A percentile compares a stretch with the other conserved stretches of the same genome.
Conservation (phyloP, 305 asterid genomes). For the Fraxinus xanthoxyloides region DNA sequence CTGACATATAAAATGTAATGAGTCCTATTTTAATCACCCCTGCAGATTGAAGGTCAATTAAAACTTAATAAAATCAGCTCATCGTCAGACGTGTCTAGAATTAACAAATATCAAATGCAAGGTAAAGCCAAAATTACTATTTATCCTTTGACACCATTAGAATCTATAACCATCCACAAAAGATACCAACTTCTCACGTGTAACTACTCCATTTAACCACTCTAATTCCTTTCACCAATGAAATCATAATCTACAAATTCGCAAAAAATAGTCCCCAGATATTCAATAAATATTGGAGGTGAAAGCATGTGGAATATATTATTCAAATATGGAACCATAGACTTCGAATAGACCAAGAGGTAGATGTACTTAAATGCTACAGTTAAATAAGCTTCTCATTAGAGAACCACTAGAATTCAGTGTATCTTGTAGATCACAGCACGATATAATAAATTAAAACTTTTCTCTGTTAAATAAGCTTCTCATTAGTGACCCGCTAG, state of each 20-base stretch:
- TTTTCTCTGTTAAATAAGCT: neutral
- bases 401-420: too few relatives aligned
- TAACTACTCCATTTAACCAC: neutral
- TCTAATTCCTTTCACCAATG: neutral
- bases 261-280: neutral
- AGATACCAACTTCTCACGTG: neutral
- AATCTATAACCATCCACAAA: neutral
- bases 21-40: conserved; percentile 52
- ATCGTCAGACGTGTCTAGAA: neutral
- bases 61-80: neutral
- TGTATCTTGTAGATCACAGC: neutral
- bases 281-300: neutral
- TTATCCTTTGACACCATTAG: neutral
- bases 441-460: neutral
- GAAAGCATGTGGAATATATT: neutral
- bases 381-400: too few relatives aligned
- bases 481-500: too few relatives aligned
- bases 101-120: neutral
- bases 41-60: conserved; percentile 39
- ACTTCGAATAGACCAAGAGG: neutral
- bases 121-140: neutral
- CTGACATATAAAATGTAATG: conserved; percentile 64
- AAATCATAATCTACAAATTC: too few relatives aligned
- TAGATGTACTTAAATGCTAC: too few relatives aligned
- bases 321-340: neutral